Conservation (phyloP, 305 asterid genomes). For the Fraxinus albicans region DNA sequence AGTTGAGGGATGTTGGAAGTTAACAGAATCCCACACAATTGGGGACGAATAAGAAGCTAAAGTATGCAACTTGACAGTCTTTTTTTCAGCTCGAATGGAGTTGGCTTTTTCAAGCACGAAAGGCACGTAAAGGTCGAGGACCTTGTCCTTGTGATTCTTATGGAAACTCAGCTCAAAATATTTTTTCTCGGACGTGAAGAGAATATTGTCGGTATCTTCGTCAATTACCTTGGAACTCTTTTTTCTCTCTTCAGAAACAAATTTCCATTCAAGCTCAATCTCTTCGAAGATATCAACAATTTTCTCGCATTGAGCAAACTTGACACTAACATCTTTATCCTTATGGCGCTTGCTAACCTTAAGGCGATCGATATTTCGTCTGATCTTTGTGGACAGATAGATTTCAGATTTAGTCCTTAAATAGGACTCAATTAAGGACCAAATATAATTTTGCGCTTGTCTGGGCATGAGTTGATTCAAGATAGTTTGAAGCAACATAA, state of each 20-base stretch:
- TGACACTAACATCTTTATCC: conserved; percentile 27
- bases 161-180: conserved; percentile 54
- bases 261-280: conserved; percentile 34
- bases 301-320: conserved; percentile 38
- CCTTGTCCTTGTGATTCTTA: conserved; percentile 30
- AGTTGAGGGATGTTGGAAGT: conserved; percentile 67
- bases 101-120: conserved; percentile 40
- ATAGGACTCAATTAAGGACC: conserved; percentile 16
- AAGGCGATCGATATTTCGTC: conserved; percentile 34
- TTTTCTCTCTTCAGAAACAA: conserved; percentile 28
- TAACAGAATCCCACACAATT: conserved; percentile 51
- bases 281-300: conserved; percentile 33
- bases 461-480: conserved; percentile 43
- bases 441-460: conserved; percentile 22
- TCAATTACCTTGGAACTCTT: conserved; percentile 24
- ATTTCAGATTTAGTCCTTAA: conserved; percentile 30
- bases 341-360: conserved; percentile 39
- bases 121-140: conserved; percentile 47
- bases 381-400: conserved; percentile 40
- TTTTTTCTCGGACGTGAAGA: conserved; percentile 29
- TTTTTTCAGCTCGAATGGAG: conserved; percentile 34
- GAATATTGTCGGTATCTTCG: conserved; percentile 16
- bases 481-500: conserved; percentile 41
- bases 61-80: conserved; percentile 53
- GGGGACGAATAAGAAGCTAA: conserved; percentile 21